Conservation (phyloP, 1,139 yeast species). For the Meyerozyma athensensis region DNA sequence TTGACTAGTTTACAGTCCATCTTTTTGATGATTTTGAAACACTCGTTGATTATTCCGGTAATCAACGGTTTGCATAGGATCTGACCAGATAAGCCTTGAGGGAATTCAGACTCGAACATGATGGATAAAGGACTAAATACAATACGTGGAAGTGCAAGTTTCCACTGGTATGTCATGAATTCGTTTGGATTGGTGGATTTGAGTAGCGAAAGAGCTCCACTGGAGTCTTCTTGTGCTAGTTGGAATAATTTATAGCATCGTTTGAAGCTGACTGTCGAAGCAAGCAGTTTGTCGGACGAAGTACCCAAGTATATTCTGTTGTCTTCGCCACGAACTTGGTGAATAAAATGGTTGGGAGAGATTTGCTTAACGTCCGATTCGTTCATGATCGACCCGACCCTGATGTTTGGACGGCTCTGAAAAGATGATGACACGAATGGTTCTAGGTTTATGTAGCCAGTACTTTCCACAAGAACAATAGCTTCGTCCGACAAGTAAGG, state of each 20-base stretch:
- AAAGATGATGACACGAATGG: constrained; percentile 50
- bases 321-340: constrained; percentile 28
- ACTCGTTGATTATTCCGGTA: constrained; percentile 72
- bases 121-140: constrained; percentile 74
- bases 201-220: constrained; percentile 35
- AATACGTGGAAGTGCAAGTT: constrained; percentile 70
- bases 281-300: constrained; percentile 16
- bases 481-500: constrained; percentile 33
- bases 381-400: constrained; percentile 57
- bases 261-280: constrained; percentile 20
- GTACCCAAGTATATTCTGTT: constrained; percentile 40
- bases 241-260: constrained; percentile 32
- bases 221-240: constrained; percentile 29
- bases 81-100: constrained; percentile 53
- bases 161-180: constrained; percentile 77
- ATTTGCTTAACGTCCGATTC: constrained; percentile 56
- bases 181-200: constrained; percentile 52
- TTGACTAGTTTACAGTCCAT: constrained; percentile 72
- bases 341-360: constrained; percentile 20
- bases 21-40: constrained; percentile 66
- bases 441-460: constrained; percentile 68
- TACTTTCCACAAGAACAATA: constrained; percentile 57
- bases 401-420: constrained; percentile 28
- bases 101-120: constrained; percentile 65
- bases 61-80: constrained; percentile 81